These are phyloP conservation scores for Ustilago cynodontis DNA, from an alignment of 1,284 basidiomycete species.

Conservation along the genomic window DNA sequence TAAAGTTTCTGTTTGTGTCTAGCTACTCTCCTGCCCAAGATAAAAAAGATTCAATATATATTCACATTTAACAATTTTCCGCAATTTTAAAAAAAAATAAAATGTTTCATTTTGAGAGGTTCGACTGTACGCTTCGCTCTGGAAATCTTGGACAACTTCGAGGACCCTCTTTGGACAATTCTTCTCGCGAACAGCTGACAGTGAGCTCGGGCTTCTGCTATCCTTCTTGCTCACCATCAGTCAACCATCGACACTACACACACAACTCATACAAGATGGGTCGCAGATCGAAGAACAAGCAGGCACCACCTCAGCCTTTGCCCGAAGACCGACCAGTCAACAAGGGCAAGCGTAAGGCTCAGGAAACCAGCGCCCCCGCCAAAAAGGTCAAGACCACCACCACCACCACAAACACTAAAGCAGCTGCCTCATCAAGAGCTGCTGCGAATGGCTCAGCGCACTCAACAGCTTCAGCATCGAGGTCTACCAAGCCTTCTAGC, in stretches of 20 bases:
- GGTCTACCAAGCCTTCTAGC: conserved; percentile 44
- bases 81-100: too few relatives aligned
- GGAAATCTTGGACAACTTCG: not conserved
- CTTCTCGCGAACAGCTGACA: conserved; percentile 3
- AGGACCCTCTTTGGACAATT: conserved; percentile 7
- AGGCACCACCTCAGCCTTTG: conserved; percentile 80
- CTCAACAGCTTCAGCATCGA: conserved; percentile 71
- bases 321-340: conserved; percentile 71
- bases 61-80: too few relatives aligned
- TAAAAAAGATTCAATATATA: too few relatives aligned
- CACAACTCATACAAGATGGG: conserved; percentile 75
- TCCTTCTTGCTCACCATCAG: conserved; percentile 9
- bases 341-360: conserved; percentile 71
- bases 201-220: not conserved
- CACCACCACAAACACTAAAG: conserved; percentile 11
- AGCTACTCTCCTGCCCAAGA: too few relatives aligned
- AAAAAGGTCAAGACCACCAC: conserved; percentile 50
- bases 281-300: conserved; percentile 89
- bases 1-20: too few relatives aligned
- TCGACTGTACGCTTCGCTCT: not conserved
- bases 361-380: conserved; percentile 56
- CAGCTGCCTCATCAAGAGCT: conserved; percentile 19
- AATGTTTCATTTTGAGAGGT: too few relatives aligned
- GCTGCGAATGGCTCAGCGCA: conserved; percentile 50
- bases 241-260: not conserved